These are phyloP conservation scores for Phytophthora vignae DNA, from an alignment of 352 stramenopile genomes.

Conservation along the genomic window DNA sequence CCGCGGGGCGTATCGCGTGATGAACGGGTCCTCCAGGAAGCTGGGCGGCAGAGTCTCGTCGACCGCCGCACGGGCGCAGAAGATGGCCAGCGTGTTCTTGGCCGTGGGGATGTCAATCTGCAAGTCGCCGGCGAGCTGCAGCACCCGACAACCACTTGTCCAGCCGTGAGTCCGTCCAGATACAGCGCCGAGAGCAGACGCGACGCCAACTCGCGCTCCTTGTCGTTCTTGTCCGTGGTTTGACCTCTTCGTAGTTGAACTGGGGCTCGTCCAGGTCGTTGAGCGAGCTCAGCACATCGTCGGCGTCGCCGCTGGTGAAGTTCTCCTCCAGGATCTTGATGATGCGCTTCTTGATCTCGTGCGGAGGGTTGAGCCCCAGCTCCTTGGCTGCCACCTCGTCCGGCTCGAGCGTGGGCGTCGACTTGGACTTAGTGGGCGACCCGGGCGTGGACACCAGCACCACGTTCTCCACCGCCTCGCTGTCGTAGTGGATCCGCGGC, in stretches of 20 bases:
- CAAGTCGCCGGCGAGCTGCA: conserved; percentile 97
- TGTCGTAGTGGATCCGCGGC: conserved; percentile 72
- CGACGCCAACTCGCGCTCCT: conserved; percentile 59
- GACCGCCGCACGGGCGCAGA: conserved; percentile 97
- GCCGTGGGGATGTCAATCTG: conserved; percentile 95
- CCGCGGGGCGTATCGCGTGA: conserved; percentile 93
- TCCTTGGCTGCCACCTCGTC: conserved; percentile 81
- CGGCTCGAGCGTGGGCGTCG: conserved; percentile 62
- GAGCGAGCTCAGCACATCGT: conserved; percentile 90
- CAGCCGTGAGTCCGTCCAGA: conserved; percentile 83
- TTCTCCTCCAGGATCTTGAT: conserved; percentile 91
- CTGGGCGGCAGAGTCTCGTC: conserved; percentile 98
- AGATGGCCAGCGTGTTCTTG: conserved; percentile 95
- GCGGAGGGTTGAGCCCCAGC: conserved; percentile 72
- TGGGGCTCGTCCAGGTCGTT: conserved; percentile 69
- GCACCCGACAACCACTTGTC: conserved; percentile 90
- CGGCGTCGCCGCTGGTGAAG: conserved; percentile 87
- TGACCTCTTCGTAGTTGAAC: conserved; percentile 95
- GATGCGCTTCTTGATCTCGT: conserved; percentile 92
- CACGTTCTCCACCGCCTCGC: conserved; percentile 91
- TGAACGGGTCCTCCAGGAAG: conserved; percentile 97
- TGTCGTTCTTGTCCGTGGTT: conserved; percentile 91
- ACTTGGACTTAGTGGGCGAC: conserved; percentile 47
- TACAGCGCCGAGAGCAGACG: conserved; percentile 94
- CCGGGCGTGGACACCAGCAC: conserved; percentile 75